A percentile compares a stretch with the other conserved stretches of the same genome.
Conservation (phyloP, 352 stramenopile genomes). For the Phytopythium chamaehyphon region DNA sequence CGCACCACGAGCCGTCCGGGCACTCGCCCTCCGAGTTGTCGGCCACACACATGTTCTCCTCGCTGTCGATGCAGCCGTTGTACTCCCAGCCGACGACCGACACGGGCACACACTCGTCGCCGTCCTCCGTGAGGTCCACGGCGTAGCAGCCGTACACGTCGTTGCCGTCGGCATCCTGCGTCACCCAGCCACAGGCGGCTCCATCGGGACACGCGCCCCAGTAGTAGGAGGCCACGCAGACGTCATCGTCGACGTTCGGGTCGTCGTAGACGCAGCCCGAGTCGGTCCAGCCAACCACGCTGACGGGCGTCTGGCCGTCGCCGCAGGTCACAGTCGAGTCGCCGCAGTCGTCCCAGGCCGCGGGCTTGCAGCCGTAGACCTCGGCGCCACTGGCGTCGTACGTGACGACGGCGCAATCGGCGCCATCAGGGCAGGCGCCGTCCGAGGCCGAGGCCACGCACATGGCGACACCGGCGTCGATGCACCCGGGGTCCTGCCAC, state of each 20-base stretch:
- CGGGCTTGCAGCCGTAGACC: constrained; percentile 4
- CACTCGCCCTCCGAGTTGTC: constrained; percentile 12
- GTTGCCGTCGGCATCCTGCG: background rate
- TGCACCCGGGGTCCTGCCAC: constrained; percentile 1
- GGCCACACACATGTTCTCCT: constrained; percentile 8
- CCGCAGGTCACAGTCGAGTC: background rate
- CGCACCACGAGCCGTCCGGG: constrained; percentile 5
- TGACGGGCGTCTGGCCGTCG: constrained; percentile 3
- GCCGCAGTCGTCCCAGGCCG: background rate
- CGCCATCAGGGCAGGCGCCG: constrained; percentile 4
- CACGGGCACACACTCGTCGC: background rate
- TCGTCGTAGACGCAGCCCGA: background rate
- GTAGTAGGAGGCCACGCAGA: constrained; percentile 4
- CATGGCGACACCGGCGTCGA: constrained; percentile 1
- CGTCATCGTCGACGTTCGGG: background rate
- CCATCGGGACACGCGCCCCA: constrained; percentile 2
- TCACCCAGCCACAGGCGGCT: constrained; percentile 2
- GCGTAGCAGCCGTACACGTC: constrained; percentile 7
- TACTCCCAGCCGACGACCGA: constrained; percentile 3
- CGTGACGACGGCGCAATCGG: background rate
- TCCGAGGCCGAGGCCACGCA: constrained; percentile 1
- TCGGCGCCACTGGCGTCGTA: background rate
- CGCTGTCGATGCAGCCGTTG: background rate
- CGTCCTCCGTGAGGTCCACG: constrained; percentile 3
- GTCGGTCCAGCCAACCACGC: constrained; percentile 6